Conservation (phyloP, 169 alveolate genomes). For the Cryptosporidium ubiquitum region DNA sequence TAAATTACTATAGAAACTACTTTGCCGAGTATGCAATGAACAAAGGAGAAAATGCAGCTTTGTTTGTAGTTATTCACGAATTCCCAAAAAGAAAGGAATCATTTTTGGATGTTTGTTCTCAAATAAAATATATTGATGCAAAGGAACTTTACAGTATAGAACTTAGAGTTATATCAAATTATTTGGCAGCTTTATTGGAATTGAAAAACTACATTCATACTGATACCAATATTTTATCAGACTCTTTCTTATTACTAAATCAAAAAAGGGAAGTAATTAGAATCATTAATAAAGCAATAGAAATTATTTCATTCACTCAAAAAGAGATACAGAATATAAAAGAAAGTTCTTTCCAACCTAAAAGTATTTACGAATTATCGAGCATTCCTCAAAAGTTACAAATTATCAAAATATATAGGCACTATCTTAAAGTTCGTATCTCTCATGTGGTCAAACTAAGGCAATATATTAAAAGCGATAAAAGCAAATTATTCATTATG, state of each 20-base stretch:
- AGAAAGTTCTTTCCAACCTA: neutral
- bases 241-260: neutral
- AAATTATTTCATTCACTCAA: neutral
- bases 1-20: conserved; percentile 8
- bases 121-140: neutral
- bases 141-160: neutral
- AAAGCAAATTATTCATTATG: neutral
- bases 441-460: neutral
- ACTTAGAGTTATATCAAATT: neutral
- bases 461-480: neutral
- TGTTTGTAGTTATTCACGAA: neutral
- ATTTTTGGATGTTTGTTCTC: neutral
- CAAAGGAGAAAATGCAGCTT: neutral
- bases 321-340: neutral
- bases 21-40: neutral
- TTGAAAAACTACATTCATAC: neutral
- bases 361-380: neutral
- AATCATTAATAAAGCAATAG: neutral
- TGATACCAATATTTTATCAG: neutral
- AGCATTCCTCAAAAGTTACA: neutral
- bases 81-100: conserved; percentile 8
- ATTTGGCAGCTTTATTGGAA: neutral
- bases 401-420: neutral
- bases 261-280: neutral
- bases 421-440: neutral